A percentile compares a stretch with the other conserved stretches of the same genome.
These are phyloP conservation scores for Monosporascus sp. DNA, from an alignment of 2,329 filamentous ascomycete species.

Conservation along the genomic window DNA sequence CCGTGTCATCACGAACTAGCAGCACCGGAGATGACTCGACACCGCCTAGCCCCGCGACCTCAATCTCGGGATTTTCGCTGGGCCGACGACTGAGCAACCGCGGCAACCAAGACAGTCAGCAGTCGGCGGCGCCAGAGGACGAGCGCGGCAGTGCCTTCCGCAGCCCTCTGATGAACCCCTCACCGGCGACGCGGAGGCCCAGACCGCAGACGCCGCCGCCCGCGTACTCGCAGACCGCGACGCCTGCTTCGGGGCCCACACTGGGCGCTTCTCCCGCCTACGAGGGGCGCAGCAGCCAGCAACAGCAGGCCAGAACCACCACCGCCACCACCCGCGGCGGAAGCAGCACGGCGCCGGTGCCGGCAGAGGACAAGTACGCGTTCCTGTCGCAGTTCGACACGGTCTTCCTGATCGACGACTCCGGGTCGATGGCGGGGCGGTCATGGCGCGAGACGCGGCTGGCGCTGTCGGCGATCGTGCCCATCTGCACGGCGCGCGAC, in stretches of 20 bases:
- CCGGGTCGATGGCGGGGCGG: constrained; percentile 68
- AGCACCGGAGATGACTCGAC: neutral
- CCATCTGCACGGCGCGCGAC: constrained; percentile 74
- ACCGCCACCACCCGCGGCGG: neutral
- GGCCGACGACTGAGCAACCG: neutral
- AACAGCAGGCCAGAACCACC: constrained; percentile 1
- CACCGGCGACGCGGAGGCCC: neutral
- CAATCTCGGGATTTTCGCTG: neutral
- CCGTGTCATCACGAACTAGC: neutral
- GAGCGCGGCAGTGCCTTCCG: neutral
- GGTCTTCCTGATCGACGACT: constrained; percentile 83
- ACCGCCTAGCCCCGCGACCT: neutral
- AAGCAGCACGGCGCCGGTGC: neutral
- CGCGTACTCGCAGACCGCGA: neutral
- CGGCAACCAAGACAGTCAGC: neutral
- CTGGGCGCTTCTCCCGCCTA: neutral
- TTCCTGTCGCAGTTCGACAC: constrained; percentile 79
- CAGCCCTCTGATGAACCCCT: neutral
- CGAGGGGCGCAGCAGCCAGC: constrained; percentile 3
- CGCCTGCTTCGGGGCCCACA: neutral
- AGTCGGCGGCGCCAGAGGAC: neutral
- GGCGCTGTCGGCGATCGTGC: constrained; percentile 62
- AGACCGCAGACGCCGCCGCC: constrained; percentile 2
- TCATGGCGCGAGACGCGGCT: constrained; percentile 68
- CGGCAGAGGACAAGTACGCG: constrained; percentile 26